phyloP scores from a whole-genome alignment of 441 rosid genomes.

The Eruca vesicaria region DNA sequence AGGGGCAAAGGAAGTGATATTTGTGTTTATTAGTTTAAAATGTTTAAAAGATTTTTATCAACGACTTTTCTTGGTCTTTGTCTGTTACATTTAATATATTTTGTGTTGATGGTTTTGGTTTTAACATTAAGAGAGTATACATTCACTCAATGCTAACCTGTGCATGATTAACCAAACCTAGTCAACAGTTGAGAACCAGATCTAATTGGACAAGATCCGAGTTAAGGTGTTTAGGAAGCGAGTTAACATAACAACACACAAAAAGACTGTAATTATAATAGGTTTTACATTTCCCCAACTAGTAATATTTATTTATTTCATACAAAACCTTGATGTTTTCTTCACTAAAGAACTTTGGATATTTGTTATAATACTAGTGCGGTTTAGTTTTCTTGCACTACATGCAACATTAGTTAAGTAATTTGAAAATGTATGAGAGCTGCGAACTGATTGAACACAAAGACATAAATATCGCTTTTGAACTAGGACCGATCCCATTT shows the following conservation, averaged over 20 bases:
- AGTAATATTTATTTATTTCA: not conserved
- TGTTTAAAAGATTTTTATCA: not conserved
- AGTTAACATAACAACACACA: too few species aligned
- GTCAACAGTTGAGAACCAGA: not conserved
- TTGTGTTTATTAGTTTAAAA: not conserved
- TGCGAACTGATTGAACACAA: too few species aligned
- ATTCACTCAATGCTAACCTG: not conserved
- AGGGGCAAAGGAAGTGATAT: not conserved
- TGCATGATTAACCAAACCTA: not conserved
- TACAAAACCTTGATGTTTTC: too few species aligned
- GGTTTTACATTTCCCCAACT: not conserved
- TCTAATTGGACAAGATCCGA: not conserved
- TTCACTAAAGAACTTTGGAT: too few species aligned
- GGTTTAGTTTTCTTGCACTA: too few species aligned
- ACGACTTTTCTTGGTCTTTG: constrained; percentile 17
- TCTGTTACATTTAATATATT: constrained; percentile 5
- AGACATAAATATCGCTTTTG: too few species aligned
- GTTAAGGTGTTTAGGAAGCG: not conserved
- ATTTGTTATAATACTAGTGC: too few species aligned
- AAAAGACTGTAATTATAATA: too few species aligned
- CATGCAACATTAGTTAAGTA: too few species aligned
- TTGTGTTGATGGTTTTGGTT: not conserved
- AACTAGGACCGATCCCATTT: too few species aligned
- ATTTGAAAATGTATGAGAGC: too few species aligned
- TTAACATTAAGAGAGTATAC: not conserved